Percentiles rank a stretch among this genome's conserved stretches.
Evolutionary conservation across 176 grass and related monocot genomes (phyloP).

Genomic region (Avena atlantica): DNA sequence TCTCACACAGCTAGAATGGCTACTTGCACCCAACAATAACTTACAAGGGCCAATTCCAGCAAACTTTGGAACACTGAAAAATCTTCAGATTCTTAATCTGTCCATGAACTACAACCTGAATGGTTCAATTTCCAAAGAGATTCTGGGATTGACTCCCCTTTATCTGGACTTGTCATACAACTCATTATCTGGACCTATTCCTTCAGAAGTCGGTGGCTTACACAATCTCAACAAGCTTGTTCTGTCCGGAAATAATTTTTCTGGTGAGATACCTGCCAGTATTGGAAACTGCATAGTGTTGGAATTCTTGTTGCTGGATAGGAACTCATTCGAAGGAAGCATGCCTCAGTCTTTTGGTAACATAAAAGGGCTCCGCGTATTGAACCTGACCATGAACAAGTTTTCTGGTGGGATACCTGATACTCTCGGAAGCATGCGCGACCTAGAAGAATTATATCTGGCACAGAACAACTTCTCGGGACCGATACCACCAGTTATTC

Average conservation of each 20-base stretch:
- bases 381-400: constrained; percentile 50
- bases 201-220: not conserved
- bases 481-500: not conserved
- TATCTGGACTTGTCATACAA: not conserved
- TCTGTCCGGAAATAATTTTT: constrained; percentile 39
- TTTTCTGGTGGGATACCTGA: constrained; percentile 29
- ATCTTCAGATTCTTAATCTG: not conserved
- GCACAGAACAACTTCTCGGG: constrained; percentile 47
- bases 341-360: constrained; percentile 39
- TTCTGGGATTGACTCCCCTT: not conserved
- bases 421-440: constrained; percentile 1
- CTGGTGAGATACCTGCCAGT: constrained; percentile 42
- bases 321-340: constrained; percentile 49
- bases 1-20: not conserved
- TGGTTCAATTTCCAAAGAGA: not conserved
- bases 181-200: not conserved
- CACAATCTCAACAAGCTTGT: not conserved
- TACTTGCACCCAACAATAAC: constrained; percentile 9
- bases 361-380: constrained; percentile 16
- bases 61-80: not conserved
- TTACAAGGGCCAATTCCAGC: not conserved
- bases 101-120: constrained; percentile 1
- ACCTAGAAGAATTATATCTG: constrained; percentile 33
- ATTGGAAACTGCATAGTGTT: constrained; percentile 38
- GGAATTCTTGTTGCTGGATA: constrained; percentile 31